phyloP scores from a whole-genome alignment of 352 stramenopile species.

The Phytophthora kernoviae region DNA sequence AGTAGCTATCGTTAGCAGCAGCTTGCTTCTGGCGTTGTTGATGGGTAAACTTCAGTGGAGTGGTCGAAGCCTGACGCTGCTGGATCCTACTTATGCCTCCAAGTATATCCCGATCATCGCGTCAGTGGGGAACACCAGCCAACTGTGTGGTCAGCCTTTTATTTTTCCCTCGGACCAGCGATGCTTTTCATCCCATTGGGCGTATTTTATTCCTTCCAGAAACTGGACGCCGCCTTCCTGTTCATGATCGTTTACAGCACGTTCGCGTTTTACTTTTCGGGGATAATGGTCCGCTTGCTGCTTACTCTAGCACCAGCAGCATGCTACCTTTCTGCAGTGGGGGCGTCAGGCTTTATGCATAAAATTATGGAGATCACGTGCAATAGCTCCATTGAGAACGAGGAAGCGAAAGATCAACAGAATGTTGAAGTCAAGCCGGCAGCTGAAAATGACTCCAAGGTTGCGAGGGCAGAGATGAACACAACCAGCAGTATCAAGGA shows the following conservation, averaged over 20 bases:
- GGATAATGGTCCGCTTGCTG: constrained; percentile 93
- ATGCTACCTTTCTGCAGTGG: constrained; percentile 90
- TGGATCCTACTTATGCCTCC: constrained; percentile 93
- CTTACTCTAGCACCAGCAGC: constrained; percentile 90
- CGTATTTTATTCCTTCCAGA: constrained; percentile 86
- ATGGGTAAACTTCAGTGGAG: constrained; percentile 90
- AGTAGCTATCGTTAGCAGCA: constrained; percentile 36
- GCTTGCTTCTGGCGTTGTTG: constrained; percentile 57
- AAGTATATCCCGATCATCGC: constrained; percentile 97
- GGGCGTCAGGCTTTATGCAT: constrained; percentile 69
- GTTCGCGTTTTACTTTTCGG: constrained; percentile 93
- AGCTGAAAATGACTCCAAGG: neutral
- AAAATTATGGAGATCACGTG: constrained; percentile 36
- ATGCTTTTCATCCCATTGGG: constrained; percentile 91
- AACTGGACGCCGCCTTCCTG: constrained; percentile 65
- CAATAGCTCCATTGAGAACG: constrained; percentile 8
- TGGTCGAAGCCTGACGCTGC: constrained; percentile 89
- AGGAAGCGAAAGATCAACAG: constrained; percentile 1
- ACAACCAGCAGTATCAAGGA: neutral
- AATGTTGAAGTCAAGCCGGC: neutral
- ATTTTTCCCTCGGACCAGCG: constrained; percentile 90
- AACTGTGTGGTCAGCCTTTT: constrained; percentile 92
- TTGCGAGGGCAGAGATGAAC: neutral
- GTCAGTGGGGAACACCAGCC: constrained; percentile 95
- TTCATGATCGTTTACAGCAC: constrained; percentile 94